Evolutionary conservation across 805 yeast species (phyloP), one percentile per base, ranked within the genome.

Genomic region (Cyberlindnera mississippiensis): DNA sequence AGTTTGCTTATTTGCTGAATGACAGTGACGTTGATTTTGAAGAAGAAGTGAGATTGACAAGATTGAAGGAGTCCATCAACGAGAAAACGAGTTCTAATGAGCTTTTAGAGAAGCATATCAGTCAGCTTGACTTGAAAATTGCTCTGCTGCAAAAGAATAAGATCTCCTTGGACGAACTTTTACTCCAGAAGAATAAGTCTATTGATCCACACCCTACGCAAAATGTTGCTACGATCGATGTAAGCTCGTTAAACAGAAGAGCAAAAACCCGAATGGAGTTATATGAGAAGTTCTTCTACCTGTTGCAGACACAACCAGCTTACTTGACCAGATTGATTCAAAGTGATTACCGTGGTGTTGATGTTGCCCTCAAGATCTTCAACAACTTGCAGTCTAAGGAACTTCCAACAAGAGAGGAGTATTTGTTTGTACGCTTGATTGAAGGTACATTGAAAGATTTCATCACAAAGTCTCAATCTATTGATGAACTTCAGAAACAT

Each of bases 291-390:
- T 57, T 91, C 38, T 81, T 93, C 51, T 93, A 83, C 56, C 64
- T 91, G 19, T 61, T 93, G 33, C 98, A 93, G 59, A 85, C 95
- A 0, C 87, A 86, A 53, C 85, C 96, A 0, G 59, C 62, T 1
- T 91, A 91, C 55, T 71, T 90, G 56, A 69, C 80, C 2, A 64
- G 78, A 12, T 60, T 87, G 28, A 75, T 78, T 41, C 60, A 66
- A 13, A 52, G 61, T 9, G 62, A 65, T 30, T 49, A 48, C 29
- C 52, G 58, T 37, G 61, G 60, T 35, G 51, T 49, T 35, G 58
- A 56, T 35, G 36, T 57, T 40, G 59, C 56, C 1, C 38, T 55
- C 34, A 55, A 56, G 41, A 50, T 61, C 17, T 52, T 56, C 38
- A 46, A 45, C 34, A 50, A 53, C 46, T 37, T 53, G 22, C 52